Conservation (phyloP, 768 basidiomycete genomes). For the Lactifluus rugatus region DNA sequence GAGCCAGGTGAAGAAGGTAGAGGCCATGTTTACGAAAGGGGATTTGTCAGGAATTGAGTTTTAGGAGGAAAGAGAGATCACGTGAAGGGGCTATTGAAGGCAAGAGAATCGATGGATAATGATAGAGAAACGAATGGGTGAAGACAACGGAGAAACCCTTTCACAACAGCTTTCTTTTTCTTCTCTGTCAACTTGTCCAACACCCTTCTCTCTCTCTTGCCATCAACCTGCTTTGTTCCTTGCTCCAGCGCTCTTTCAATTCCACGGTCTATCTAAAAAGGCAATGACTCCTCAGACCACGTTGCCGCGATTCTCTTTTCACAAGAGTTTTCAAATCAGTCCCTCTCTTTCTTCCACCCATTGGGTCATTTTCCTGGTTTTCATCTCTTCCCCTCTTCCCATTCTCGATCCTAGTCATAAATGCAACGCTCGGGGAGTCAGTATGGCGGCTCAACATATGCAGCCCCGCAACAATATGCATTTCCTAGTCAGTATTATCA, state of each 20-base stretch:
- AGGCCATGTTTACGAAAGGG: constrained; percentile 44
- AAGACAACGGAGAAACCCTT: too few relatives aligned
- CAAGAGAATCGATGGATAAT: too few relatives aligned
- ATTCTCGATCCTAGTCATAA: background rate
- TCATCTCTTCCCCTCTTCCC: background rate
- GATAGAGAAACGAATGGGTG: too few relatives aligned
- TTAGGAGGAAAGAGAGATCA: background rate
- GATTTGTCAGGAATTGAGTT: too few relatives aligned
- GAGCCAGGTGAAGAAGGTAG: constrained; percentile 80
- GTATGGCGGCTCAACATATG: background rate
- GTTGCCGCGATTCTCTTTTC: constrained; percentile 4
- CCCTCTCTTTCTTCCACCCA: constrained; percentile 9
- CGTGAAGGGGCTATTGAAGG: background rate
- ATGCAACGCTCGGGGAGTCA: constrained; percentile 14
- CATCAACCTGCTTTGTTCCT: background rate
- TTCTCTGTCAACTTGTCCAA: too few relatives aligned
- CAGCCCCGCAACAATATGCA: constrained; percentile 7
- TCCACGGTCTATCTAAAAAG: constrained; percentile 11
- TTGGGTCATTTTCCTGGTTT: background rate
- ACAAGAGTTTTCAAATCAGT: background rate
- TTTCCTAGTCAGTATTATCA: constrained; percentile 12
- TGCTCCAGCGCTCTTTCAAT: background rate
- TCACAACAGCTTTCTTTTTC: too few relatives aligned
- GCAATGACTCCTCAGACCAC: constrained; percentile 16
- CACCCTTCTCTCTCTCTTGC: background rate